Percentiles rank a stretch among this genome's conserved stretches.
These are phyloP conservation scores for Drechslerella coelobrocha DNA, from an alignment of 2,329 filamentous ascomycete species.

Conservation along the genomic window DNA sequence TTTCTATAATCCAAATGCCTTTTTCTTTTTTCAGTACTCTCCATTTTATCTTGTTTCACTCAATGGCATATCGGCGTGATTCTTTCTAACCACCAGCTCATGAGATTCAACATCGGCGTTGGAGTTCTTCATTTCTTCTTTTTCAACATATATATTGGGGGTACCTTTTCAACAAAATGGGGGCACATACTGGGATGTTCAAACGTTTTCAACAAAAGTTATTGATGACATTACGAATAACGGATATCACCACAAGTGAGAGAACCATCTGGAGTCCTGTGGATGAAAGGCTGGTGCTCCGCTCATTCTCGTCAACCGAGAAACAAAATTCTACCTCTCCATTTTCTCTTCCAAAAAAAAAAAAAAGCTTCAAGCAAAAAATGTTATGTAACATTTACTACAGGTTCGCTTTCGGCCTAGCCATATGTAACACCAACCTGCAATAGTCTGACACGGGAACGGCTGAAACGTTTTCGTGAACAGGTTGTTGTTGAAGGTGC, in stretches of 20 bases:
- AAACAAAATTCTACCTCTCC: conserved; percentile 12
- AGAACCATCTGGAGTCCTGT: not conserved
- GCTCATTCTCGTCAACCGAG: conserved; percentile 44
- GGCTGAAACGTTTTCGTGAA: conserved; percentile 1
- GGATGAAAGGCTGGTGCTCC: not conserved
- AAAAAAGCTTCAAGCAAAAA: not conserved
- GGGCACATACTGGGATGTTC: conserved; percentile 31
- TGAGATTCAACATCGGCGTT: conserved; percentile 57
- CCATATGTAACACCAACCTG: conserved; percentile 1
- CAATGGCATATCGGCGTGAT: conserved; percentile 49
- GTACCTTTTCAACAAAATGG: conserved; percentile 49
- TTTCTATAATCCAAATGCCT: not conserved
- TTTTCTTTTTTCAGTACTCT: conserved; percentile 34
- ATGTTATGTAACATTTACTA: not conserved
- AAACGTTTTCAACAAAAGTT: conserved; percentile 49
- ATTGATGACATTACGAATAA: conserved; percentile 5
- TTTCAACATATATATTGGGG: conserved; percentile 47
- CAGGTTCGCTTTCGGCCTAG: not conserved
- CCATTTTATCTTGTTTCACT: conserved; percentile 38
- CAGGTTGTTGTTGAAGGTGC: not conserved
- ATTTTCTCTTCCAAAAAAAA: not conserved
- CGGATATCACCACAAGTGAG: conserved; percentile 13
- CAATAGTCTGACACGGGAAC: conserved; percentile 3
- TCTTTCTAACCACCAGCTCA: conserved; percentile 16
- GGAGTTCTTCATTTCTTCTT: conserved; percentile 19